Evolutionary conservation across 1,139 yeast species (phyloP).

Genomic region (Pichia sp.): DNA sequence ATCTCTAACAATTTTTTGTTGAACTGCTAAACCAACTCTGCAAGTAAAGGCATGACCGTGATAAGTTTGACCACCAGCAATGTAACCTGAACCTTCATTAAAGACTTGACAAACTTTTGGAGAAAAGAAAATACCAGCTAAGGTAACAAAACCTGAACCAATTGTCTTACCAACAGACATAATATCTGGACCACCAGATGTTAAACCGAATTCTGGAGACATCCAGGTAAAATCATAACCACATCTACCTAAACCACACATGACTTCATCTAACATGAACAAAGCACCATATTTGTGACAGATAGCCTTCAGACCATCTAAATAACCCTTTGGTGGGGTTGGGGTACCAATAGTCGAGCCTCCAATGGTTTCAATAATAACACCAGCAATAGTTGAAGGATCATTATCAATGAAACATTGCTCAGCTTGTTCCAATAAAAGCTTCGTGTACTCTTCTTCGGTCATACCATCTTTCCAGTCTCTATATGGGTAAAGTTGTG

Average conservation of each 20-base stretch:
- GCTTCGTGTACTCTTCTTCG: constrained; percentile 41
- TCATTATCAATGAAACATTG: constrained; percentile 42
- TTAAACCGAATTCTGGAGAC: constrained; percentile 29
- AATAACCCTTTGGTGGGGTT: constrained; percentile 51
- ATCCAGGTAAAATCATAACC: constrained; percentile 31
- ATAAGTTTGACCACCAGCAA: constrained; percentile 54
- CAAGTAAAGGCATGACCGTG: constrained; percentile 58
- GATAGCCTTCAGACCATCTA: constrained; percentile 45
- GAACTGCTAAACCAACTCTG: constrained; percentile 52
- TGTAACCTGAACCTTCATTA: constrained; percentile 38
- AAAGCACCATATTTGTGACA: constrained; percentile 55
- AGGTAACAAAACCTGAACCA: constrained; percentile 57
- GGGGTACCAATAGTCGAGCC: constrained; percentile 56
- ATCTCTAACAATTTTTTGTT: constrained; percentile 41
- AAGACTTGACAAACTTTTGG: constrained; percentile 43
- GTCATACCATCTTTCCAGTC: constrained; percentile 42
- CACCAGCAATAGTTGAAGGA: constrained; percentile 48
- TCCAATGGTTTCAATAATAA: constrained; percentile 49
- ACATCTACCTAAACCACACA: constrained; percentile 60
- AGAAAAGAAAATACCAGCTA: constrained; percentile 52
- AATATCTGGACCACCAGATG: constrained; percentile 48
- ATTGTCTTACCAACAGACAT: constrained; percentile 59
- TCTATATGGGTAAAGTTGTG: constrained; percentile 46
- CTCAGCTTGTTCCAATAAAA: constrained; percentile 43
- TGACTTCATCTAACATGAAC: constrained; percentile 55